Conservation (phyloP, 306 rosid genomes). For the Citrullus mucosospermus region DNA sequence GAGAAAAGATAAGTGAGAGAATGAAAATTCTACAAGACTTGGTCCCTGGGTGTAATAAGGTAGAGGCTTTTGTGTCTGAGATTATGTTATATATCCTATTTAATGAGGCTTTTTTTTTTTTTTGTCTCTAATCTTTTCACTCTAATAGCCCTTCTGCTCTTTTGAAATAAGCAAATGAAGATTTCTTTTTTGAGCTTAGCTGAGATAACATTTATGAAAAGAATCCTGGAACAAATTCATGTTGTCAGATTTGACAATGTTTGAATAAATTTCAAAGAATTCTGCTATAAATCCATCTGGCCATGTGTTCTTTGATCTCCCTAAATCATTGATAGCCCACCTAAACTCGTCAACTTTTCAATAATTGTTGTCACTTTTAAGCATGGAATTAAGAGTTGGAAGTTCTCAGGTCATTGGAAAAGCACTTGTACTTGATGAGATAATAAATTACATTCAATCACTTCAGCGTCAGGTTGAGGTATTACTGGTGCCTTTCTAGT, state of each 20-base stretch:
- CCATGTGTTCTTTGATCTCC: background rate
- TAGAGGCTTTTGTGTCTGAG: conserved; percentile 15
- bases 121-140: background rate
- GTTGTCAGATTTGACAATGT: background rate
- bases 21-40: conserved; percentile 89
- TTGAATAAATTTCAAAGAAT: background rate
- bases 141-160: background rate
- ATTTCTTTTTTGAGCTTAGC: background rate
- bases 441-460: conserved; percentile 86
- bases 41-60: conserved; percentile 97
- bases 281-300: background rate
- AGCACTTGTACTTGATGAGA: conserved; percentile 89
- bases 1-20: conserved; percentile 93
- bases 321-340: background rate
- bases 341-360: background rate
- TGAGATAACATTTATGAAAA: background rate
- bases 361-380: background rate
- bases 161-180: background rate
- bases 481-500: conserved; percentile 1
- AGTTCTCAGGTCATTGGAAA: conserved; percentile 75
- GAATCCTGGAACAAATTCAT: background rate
- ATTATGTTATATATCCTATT: background rate
- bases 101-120: background rate
- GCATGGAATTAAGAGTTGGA: background rate
- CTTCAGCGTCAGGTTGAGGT: conserved; percentile 92